Evolutionary conservation across 78 protist species (phyloP), one percentile per base, ranked within the genome.

Genomic region (Cyanophora paradoxa): DNA sequence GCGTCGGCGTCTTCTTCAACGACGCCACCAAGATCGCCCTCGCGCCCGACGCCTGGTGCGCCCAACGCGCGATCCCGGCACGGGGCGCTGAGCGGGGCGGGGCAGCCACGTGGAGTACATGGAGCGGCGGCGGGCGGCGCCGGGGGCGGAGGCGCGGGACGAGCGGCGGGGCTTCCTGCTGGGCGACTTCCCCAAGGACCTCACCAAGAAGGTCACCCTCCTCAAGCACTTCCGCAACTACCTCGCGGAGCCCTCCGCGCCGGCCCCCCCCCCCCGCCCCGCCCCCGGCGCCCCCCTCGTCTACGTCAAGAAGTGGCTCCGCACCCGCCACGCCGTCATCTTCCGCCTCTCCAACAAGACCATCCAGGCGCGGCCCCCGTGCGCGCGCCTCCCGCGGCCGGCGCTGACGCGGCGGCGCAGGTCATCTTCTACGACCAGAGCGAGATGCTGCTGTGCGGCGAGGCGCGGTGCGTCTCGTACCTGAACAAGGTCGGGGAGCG

Each of bases 1-100:
- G 58, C 36, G 39, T 70, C 63, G 98, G 98, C 22, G 94, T 82
- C 41, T 69, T 79, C 75, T 95, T 90, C 78, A 93, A 93, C 78
- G 98, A 95, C 65, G 31, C 72, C 56, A 79, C 84, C 24, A 71
- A 52, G 65, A 69, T 87, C 17, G 69, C 62, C 22, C 61, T 76
- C 36, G 39, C 24, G 52, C 10, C 73, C 44, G 70, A 67, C 58
- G 69, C 22, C 44, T 1, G 66, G 56, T 37, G 42, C n/a, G n/a
- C n/a, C n/a, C n/a, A n/a, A n/a, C n/a, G n/a, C n/a, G n/a, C n/a
- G n/a, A n/a, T n/a, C n/a, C n/a, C n/a, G n/a, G n/a, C n/a, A n/a
- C n/a, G n/a, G n/a, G n/a, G n/a, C n/a, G n/a, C n/a, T n/a, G n/a
- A n/a, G n/a, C n/a, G n/a, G n/a, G n/a, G n/a, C n/a, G n/a, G n/a